Evolutionary conservation across 768 basidiomycete genomes (phyloP).

Genomic region (Rhodotorula diobovata): DNA sequence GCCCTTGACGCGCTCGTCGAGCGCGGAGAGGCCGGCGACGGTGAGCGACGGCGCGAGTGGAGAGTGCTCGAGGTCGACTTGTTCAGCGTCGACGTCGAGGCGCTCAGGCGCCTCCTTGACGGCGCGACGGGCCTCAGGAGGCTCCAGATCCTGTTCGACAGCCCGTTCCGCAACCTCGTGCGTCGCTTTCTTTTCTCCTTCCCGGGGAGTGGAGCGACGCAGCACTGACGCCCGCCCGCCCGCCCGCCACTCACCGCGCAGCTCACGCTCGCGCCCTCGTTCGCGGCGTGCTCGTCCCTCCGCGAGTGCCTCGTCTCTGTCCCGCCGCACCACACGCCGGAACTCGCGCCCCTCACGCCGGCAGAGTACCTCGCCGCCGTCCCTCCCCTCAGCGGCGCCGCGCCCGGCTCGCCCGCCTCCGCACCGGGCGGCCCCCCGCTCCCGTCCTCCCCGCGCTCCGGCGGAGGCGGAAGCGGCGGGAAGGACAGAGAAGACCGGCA

Average conservation of each 20-base stretch:
- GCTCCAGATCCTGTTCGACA: slow-evolving; percentile 25
- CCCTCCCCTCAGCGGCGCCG: not conserved
- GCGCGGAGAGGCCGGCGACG: not conserved
- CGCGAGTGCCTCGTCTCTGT: slow-evolving; percentile 15
- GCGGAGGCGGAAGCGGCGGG: no score
- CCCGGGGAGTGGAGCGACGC: no score
- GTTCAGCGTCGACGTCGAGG: not conserved
- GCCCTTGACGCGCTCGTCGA: slow-evolving; percentile 18
- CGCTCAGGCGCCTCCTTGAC: slow-evolving; percentile 26
- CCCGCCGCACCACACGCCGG: slow-evolving; percentile 18
- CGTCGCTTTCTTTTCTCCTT: not conserved
- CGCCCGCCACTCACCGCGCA: slow-evolving; percentile 12
- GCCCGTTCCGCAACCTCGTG: slow-evolving; percentile 28
- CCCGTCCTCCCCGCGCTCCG: not conserved
- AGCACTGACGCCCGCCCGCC: not conserved
- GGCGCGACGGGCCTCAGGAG: not conserved
- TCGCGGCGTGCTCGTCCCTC: slow-evolving; percentile 2
- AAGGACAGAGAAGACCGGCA: not conserved
- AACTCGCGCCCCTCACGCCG: slow-evolving; percentile 11
- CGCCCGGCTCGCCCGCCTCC: not conserved
- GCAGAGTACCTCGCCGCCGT: slow-evolving; percentile 1
- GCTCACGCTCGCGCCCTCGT: slow-evolving; percentile 14
- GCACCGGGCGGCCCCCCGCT: not conserved
- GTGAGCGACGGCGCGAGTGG: slow-evolving; percentile 6
- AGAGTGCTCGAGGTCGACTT: slow-evolving; percentile 21